Base-by-base conservation (phyloP, 495 filamentous ascomycete genomes). In the Hyaloscypha finlandica region DNA sequence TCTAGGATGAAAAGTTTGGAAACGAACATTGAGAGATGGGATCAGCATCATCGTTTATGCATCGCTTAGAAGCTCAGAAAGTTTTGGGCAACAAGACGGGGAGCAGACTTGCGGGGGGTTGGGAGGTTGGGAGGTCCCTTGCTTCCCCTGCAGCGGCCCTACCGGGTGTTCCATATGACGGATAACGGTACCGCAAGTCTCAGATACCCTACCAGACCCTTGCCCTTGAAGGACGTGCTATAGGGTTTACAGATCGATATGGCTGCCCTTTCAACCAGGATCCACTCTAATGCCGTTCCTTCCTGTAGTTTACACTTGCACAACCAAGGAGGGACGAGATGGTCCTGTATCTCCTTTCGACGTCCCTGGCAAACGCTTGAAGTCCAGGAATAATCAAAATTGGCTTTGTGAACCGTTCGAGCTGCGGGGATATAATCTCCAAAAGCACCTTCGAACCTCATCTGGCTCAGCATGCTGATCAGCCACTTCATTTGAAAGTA, bases 1-100 rank as follows among this genome's bases (percentile, higher is more conserved):
- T 22, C 59, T 30, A 35, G 59, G 59, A 61, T 61, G 11, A 31
- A 33, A 59, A 32, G 32, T 59, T 37, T 59, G 29, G 19, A 59
- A 37, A 59, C 19, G 59, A 20, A 14, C 37, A 29, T 45, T 29
- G 53, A 29, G 25, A 54, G 25, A 59, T 33, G 56, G 25, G 56
- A 59, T 59, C 37, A 48, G 33, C 37, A 61, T 61, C 59, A 61
- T 61, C 8, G 32, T 9, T 61, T 22, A 42, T 33, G 20, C 37
- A 29, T 48, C 59, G 59, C 59, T 61, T 61, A 61, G 37, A 11
- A 30, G 9, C 16, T 11, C 12, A 11, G 59, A 25, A 20, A 48
- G n/a, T 61, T 35, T 32, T 33, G 56, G 20, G 59, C 29, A 20
- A 48, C 2, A 48, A 45, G 35, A 61, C 20, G 59, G 59, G 37